Evolutionary conservation across 108 stramenopile genomes (phyloP), one percentile per base, ranked within the genome.

Genomic region (Nitzschia palea): DNA sequence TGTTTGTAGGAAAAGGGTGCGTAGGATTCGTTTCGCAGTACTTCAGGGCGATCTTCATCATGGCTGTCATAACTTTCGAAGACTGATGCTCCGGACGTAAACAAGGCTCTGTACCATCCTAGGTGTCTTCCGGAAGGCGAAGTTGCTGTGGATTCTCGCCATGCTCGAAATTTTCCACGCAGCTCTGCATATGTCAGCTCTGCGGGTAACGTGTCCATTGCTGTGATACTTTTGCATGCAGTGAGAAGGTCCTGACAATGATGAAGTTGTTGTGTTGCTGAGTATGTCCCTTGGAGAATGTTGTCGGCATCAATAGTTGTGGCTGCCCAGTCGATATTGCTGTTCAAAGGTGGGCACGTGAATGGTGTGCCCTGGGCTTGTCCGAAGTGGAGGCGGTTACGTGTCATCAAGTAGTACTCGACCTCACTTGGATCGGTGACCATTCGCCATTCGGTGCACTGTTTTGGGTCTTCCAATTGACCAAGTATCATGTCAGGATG

Each of bases 341-440:
- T 51, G 20, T 10, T 8, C 8, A 51, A n/a, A n/a, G 23, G 50
- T 23, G 37, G n/a, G n/a, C n/a, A n/a, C n/a, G n/a, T n/a, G n/a
- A n/a, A n/a, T n/a, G n/a, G n/a, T n/a, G 42, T 42, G 37, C 50
- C 50, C n/a, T 51, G 50, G 9, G 50, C n/a, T n/a, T 51, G 50
- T 14, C 50, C 50, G 23, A 51, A 51, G n/a, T 51, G 50, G 23
- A 51, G 50, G 23, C 50, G 50, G n/a, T 51, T 51, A 8, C 50
- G 37, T n/a, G n/a, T n/a, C n/a, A n/a, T n/a, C n/a, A n/a, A n/a
- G n/a, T n/a, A n/a, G n/a, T n/a, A n/a, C n/a, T 40, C 37, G 8
- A 40, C 14, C 14, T 40, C 10, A 8, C 10, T 10, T 40, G 37
- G 37, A 14, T 40, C 37, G 8, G 37, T 40, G 14, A 40, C 37